Evolutionary conservation across 106 monocot genomes (phyloP).

Genomic region (Dactylorhiza incarnata): DNA sequence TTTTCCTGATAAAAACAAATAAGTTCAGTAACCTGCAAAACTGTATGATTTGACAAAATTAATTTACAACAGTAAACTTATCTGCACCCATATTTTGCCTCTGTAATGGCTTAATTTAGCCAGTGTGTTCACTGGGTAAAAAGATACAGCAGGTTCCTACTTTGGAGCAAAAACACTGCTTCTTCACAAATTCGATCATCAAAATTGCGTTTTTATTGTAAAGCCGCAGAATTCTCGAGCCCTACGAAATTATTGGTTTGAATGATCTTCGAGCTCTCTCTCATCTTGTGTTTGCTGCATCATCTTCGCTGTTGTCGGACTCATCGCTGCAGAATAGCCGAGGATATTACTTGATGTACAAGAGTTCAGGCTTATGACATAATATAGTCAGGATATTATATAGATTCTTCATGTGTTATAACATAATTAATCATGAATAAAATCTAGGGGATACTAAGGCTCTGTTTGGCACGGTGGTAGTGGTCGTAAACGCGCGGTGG

Average conservation of each 20-base stretch:
- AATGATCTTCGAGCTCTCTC: not conserved
- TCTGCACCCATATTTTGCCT: not conserved
- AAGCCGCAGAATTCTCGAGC: not conserved
- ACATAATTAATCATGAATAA: not conserved
- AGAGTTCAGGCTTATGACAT: not conserved
- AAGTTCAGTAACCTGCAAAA: not conserved
- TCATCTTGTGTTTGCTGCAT: slow-evolving; percentile 25
- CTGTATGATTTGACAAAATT: not conserved
- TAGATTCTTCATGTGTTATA: not conserved
- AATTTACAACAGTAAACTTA: not conserved
- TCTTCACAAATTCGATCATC: no score
- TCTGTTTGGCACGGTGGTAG: not conserved
- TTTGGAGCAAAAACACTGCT: no score
- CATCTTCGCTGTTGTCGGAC: slow-evolving; percentile 69
- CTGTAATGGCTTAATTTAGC: not conserved
- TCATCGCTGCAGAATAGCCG: slow-evolving; percentile 48
- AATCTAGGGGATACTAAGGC: no score
- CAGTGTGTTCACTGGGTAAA: not conserved
- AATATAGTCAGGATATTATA: not conserved
- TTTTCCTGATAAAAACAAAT: not conserved
- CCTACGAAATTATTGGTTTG: not conserved
- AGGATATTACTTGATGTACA: not conserved
- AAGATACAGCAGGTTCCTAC: not conserved
- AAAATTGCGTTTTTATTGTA: not conserved
- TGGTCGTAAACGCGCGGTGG: not conserved